These are phyloP conservation scores for Dichotomopilus funicola DNA, from an alignment of 2,329 filamentous ascomycete genomes.

Conservation along the genomic window DNA sequence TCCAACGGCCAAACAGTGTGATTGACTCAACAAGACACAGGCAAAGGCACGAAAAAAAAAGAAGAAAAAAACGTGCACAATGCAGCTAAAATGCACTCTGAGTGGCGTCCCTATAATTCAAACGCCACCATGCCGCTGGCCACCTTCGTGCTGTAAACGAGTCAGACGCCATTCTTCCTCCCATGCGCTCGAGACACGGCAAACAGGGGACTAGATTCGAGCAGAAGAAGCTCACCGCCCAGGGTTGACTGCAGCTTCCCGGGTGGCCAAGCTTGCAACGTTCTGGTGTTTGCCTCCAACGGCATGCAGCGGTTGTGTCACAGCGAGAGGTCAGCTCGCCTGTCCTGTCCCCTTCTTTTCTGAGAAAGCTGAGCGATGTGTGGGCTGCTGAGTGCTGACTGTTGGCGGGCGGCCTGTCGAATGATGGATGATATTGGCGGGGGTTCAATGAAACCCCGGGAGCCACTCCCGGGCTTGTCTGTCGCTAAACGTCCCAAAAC, in stretches of 20 bases:
- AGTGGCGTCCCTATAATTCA: background rate
- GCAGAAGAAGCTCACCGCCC: conserved; percentile 1
- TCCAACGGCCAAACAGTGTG: conserved; percentile 3
- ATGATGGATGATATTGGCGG: no score
- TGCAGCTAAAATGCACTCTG: background rate
- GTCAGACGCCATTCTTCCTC: background rate
- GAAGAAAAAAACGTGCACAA: conserved; percentile 2
- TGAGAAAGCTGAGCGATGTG: background rate
- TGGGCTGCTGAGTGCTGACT: no score
- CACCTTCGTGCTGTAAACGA: background rate
- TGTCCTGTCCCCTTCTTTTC: no score
- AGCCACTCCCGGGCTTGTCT: no score
- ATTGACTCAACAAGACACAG: conserved; percentile 1
- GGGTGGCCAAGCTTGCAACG: background rate
- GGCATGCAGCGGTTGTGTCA: no score
- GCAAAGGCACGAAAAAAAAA: background rate
- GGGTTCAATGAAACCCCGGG: no score
- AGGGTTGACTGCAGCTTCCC: conserved; percentile 3
- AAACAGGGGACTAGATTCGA: background rate
- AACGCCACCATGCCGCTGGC: conserved; percentile 8
- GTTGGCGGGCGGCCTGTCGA: no score
- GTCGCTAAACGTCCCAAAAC: no score
- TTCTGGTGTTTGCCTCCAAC: no score
- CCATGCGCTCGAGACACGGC: background rate
- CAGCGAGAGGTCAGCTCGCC: no score